Evolutionary conservation across 371 early-diverging fungal species (phyloP), one percentile per base, ranked within the genome.

Genomic region (Parasitella parasitica): DNA sequence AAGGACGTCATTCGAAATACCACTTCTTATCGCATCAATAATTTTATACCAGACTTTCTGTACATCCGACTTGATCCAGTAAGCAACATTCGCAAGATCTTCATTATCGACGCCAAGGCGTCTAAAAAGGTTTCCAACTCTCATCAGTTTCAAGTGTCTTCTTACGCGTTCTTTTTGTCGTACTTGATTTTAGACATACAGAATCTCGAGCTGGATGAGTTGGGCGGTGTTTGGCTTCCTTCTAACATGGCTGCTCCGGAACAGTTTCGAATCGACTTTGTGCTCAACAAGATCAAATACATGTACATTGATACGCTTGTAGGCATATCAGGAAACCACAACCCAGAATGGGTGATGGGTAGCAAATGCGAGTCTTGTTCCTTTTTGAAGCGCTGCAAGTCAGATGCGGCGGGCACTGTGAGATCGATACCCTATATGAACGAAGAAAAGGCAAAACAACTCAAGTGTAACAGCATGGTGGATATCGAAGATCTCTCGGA

Each of bases 111-210:
- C 64, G 81, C 82, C 4, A 84, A 84, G 59, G 79, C 82, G 6
- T 79, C 82, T 0, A 61, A 65, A 2, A 55, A 64, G 18, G 63
- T 80, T 36, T 73, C 72, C 30, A 62, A 68, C 8, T 74, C 77
- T 8, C 85, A 84, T 53, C 81, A 82, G 72, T 77, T 84, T 48
- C 85, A 84, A 78, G 85, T 84, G 0, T 72, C 78, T 0, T 65
- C 80, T 0, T 84, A 84, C 57, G 78, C 78, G 0, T 78, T 76
- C 50, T 73, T 82, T 24, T 41, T 84, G 8, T 59, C 61, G 8
- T 78, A 79, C 24, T 54, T 81, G 8, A 68, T 80, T 27, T 69
- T 63, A 11, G 72, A 77, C 41, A 67, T 81, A 13, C 69, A 66
- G 8, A 68, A 75, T 27, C n/a, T 84, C 0, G 78, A 79, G 41